Conservation (phyloP, 2,329 filamentous ascomycete genomes). For the Xylaria digitata region DNA sequence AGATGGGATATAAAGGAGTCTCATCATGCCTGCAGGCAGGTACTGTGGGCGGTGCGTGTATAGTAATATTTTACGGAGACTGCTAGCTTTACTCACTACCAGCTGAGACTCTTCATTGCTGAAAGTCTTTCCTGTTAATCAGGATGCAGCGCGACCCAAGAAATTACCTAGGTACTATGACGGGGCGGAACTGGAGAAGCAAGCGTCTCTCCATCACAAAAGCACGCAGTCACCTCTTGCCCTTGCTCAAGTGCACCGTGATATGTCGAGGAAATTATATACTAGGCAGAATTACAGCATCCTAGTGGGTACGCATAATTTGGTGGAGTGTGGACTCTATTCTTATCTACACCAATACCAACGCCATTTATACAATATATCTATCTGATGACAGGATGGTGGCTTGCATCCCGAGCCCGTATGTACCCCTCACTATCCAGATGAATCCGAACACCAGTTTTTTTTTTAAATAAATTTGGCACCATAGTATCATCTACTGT, state of each 20-base stretch:
- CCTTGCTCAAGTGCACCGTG: not conserved
- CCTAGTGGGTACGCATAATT: not conserved
- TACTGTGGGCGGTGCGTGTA: no score
- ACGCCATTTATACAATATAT: conserved; percentile 22
- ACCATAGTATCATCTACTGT: not conserved
- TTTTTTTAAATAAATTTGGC: not conserved
- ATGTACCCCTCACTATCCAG: not conserved
- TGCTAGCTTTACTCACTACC: no score
- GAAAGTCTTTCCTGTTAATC: no score
- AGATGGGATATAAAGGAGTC: no score
- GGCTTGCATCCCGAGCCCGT: not conserved
- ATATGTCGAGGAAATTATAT: not conserved
- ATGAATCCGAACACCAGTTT: not conserved
- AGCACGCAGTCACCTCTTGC: no score
- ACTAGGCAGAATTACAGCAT: not conserved
- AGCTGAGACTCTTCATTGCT: no score
- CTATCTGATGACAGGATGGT: not conserved
- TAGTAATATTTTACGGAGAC: no score
- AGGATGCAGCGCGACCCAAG: no score
- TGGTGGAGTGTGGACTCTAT: conserved; percentile 24
- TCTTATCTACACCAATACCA: conserved; percentile 17
- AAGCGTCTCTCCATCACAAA: no score
- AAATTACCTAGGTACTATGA: no score
- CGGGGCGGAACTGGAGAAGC: no score
- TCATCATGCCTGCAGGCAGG: no score